These are phyloP conservation scores for Arthrobotrys musiformis DNA, from an alignment of 2,329 filamentous ascomycete genomes.

Conservation along the genomic window DNA sequence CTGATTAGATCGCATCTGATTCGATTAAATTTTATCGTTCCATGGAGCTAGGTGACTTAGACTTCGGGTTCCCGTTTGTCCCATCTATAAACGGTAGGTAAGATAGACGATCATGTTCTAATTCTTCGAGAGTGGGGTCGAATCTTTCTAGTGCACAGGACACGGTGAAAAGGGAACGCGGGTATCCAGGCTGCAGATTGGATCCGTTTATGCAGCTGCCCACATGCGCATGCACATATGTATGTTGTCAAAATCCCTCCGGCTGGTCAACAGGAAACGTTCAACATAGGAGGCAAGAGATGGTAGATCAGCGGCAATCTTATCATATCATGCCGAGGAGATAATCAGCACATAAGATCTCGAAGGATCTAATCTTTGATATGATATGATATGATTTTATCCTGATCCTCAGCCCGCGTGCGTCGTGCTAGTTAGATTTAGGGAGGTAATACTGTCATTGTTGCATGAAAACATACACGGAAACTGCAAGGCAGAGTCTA, in stretches of 20 bases:
- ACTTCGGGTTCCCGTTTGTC: conserved; percentile 17
- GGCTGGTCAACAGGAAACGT: neutral
- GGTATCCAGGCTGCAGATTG: conserved; percentile 12
- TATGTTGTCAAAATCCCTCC: neutral
- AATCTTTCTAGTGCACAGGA: neutral
- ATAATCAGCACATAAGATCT: neutral
- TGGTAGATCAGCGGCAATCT: conserved; percentile 8
- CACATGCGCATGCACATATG: conserved; percentile 26
- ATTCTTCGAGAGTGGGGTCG: neutral
- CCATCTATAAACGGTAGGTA: conserved; percentile 20
- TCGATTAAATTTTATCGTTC: conserved; percentile 33
- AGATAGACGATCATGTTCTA: neutral
- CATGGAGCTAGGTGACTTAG: neutral
- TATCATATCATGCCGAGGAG: conserved; percentile 24
- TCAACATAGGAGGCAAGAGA: neutral
- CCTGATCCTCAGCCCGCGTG: neutral
- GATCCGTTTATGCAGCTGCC: conserved; percentile 20
- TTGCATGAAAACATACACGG: neutral
- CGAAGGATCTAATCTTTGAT: conserved; percentile 45
- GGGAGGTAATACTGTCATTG: conserved; percentile 17
- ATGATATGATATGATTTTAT: conserved; percentile 43
- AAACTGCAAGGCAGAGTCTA: neutral
- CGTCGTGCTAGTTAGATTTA: conserved; percentile 10
- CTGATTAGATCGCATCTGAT: conserved; percentile 39
- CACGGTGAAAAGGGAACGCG: neutral